Base-by-base conservation (phyloP, 2,329 filamentous ascomycete genomes). In the Ilyonectria sp. region DNA sequence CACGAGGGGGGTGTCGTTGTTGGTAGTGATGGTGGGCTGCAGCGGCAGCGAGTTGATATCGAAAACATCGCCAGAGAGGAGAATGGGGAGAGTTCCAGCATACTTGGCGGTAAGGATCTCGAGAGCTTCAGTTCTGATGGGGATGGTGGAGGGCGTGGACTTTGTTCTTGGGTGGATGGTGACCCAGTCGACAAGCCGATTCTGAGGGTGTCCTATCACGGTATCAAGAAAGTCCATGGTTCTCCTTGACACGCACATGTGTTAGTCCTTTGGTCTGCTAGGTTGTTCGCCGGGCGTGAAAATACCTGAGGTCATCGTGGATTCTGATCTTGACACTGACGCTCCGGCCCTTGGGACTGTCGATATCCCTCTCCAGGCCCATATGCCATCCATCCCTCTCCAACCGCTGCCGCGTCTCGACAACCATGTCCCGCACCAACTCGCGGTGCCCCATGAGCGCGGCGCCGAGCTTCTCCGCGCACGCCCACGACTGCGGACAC, bases 401-500 rank as follows among this genome's bases (percentile, higher is more conserved):
- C 6, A 93, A 81, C 15, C 84, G 79, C 40, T 77, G 71, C 63
- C 90, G 87, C 19, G 89, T 89, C 65, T 86, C 86, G 31, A 84
- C 76, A 0, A 93, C 86, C 85, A 93, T 92, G 66, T 89, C 86
- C 4, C 88, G 85, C n/a, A 93, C 91, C 4, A 91, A 82, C 70
- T 90, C 88, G 9, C 90, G 86, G 56, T 85, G 82, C 50, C 89
- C 85, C 90, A 93, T 93, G 37, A 93, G 82, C n/a, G 89, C 89
- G 5, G 91, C 91, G 6, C 91, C 91, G 3, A 93, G 83, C 1
- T 84, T 88, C 77, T 91, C 89, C 47, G 90, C 87, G 74, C 91
- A 91, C 0, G 91, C 91, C 91, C 91, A 93, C 6, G 87, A 88
- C 79, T 93, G 91, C 8, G 91, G 91, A 74, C 91, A 93, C 11